A percentile compares a stretch with the other conserved stretches of the same genome.
These are phyloP conservation scores for Xylaria hypoxylon DNA, from an alignment of 2,329 filamentous ascomycete genomes.

Conservation along the genomic window DNA sequence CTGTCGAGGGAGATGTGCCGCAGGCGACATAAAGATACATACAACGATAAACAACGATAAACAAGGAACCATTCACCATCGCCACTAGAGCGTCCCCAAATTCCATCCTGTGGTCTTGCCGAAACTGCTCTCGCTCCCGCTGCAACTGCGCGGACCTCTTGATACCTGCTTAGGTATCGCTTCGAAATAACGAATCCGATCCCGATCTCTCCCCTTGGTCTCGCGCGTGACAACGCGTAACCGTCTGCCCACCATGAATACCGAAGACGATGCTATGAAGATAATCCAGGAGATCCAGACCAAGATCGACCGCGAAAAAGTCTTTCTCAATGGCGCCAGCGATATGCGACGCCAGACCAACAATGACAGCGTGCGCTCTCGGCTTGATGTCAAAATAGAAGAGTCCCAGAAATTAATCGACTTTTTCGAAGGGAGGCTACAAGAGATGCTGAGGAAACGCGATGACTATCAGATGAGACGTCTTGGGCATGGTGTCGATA, in stretches of 20 bases:
- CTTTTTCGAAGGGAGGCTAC: constrained; percentile 93
- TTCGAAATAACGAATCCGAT: constrained; percentile 34
- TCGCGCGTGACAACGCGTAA: constrained; percentile 55
- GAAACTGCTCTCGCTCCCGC: constrained; percentile 19
- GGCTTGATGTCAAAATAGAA: constrained; percentile 92
- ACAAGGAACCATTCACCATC: constrained; percentile 20
- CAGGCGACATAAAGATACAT: constrained; percentile 29
- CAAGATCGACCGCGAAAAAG: constrained; percentile 98
- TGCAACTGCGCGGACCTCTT: constrained; percentile 19
- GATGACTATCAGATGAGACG: constrained; percentile 38
- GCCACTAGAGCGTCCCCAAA: constrained; percentile 2
- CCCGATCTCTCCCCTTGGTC: constrained; percentile 39
- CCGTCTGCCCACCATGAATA: constrained; percentile 41
- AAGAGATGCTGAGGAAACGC: constrained; percentile 86
- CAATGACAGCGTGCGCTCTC: constrained; percentile 90
- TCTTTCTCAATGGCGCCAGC: constrained; percentile 92
- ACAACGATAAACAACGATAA: constrained; percentile 30
- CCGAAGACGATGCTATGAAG: constrained; percentile 39
- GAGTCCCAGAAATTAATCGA: constrained; percentile 93
- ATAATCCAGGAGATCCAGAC: constrained; percentile 76
- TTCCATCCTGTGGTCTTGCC: constrained; percentile 13
- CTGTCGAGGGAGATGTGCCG: constrained; percentile 32
- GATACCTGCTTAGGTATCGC: constrained; percentile 18
- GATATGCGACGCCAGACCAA: constrained; percentile 95
- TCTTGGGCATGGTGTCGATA: constrained; percentile 74